Evolutionary conservation across 306 rosid species (phyloP), one percentile per base, ranked within the genome.

Genomic region (Hippophae gyantsensis): DNA sequence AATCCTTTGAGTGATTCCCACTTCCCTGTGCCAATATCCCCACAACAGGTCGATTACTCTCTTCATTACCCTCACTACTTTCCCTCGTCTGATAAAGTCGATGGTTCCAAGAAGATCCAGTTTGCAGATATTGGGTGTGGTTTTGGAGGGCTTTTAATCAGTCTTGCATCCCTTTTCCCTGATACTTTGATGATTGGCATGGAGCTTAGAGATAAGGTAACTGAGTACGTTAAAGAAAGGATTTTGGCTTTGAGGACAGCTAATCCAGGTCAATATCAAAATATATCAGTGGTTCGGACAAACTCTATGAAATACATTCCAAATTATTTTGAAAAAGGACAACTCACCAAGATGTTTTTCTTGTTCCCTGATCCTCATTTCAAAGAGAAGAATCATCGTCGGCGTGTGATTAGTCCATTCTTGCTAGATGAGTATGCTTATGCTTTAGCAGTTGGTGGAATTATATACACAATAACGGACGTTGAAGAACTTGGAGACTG

Each of bases 81-180:
- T 51, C 70, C 92, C 43, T 61, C 89, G 0, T 62, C 86, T 45
- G 84, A 65, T 50, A 74, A 70, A 67, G 63, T 56, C 13, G 78
- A 72, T 52, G 38, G 67, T 57, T 59, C 82, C 64, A 86, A 61
- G 56, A 92, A 70, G 81, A 58, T 85, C 52, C 77, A 86, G 75
- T 92, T 88, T 82, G 96, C 99, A 48, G 99, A 92, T 73, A 77
- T 92, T 72, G 99, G 96, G 48, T 92, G 99, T 61, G 96, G 96
- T 72, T 88, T 92, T 72, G 99, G 96, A 9, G 99, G 99, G 54
- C 88, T 92, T 70, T 77, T 92, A 47, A 85, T 92, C 54, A 82
- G 95, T 66, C 95, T 92, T 50, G 72, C 99, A 8, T 83, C 88
- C 41, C 72, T 92, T 61, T 88, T 87, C 80, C 99, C 96, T 0